Evolutionary conservation across 768 basidiomycete genomes (phyloP), one percentile per base, ranked within the genome.

Genomic region (Pseudohyphozyma bogoriensis): DNA sequence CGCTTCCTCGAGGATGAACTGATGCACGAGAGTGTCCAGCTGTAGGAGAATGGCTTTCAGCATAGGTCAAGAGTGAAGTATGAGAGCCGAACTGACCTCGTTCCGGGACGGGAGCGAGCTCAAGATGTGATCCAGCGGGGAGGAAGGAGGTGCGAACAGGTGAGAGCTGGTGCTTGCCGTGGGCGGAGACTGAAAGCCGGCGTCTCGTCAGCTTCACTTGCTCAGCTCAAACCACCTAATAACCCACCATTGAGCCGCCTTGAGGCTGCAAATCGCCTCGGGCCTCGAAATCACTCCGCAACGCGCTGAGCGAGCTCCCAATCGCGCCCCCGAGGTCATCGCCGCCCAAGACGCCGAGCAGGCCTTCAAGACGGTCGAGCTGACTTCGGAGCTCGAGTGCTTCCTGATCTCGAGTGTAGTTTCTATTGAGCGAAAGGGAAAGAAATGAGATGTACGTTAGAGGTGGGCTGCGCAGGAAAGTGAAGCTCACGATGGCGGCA

Each of bases 1-100:
- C 33, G 33, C 16, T 22, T 61, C 60, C 10, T 37, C 18, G 16
- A 20, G 18, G 54, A 64, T 28, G 60, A 64, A 67, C 26, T 56
- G 66, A 1, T 29, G 9, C 36, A 64, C 44, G 45, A 61, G 59
- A 4, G 31, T 31, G 11, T 67, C 62, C 31, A 67, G 62, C 66
- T 67, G 55, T 12, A 18, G 4, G 13, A 26, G 20, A 39, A 22
- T 8, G 8, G 40, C 9, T 42, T n/a, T n/a, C 42, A 7, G 8
- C 12, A 44, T 8, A 44, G 42, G 11, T 12, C 10, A 22, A 22
- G 7, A 12, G 42, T 12, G 10, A n/a, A 22, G 42, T 10, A 18
- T 12, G 42, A 44, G 4, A 28, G 46, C 11, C 3, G 32, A 33
- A 33, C 51, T 16, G 13, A 54, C 53, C 53, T 54, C 53, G 7